phyloP scores from a whole-genome alignment of 2,329 filamentous ascomycete species.

The Penicillium sp. region DNA sequence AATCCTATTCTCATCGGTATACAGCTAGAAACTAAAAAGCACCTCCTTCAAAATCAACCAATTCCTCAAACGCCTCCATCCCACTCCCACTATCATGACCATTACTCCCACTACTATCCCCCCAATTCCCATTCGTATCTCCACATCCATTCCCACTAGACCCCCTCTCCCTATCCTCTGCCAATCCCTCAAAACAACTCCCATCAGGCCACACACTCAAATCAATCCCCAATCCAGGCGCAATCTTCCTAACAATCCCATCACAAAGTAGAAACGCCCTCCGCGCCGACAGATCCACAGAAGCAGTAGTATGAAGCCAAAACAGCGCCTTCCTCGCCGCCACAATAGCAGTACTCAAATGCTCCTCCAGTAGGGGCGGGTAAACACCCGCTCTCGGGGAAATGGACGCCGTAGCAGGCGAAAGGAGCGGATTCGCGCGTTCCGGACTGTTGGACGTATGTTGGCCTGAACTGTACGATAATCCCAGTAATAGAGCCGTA shows the following conservation, averaged over 20 bases:
- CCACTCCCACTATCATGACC: neutral
- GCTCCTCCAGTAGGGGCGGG: constrained; percentile 23
- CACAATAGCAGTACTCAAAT: constrained; percentile 25
- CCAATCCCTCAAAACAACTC: constrained; percentile 5
- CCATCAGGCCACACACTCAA: constrained; percentile 32
- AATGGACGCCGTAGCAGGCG: neutral
- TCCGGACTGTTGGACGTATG: neutral
- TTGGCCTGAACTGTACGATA: constrained; percentile 25
- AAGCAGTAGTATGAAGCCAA: constrained; percentile 40
- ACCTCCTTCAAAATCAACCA: constrained; percentile 20
- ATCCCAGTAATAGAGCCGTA: constrained; percentile 42
- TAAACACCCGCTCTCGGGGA: neutral
- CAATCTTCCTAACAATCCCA: constrained; percentile 34
- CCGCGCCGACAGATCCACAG: constrained; percentile 31
- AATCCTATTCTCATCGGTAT: neutral
- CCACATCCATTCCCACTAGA: neutral
- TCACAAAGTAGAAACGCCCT: constrained; percentile 40
- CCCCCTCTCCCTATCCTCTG: neutral
- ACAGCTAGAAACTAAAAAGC: neutral
- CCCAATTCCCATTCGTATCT: neutral
- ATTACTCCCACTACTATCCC: neutral
- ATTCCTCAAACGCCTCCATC: constrained; percentile 20
- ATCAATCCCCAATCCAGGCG: constrained; percentile 31
- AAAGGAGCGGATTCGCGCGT: too few species aligned
- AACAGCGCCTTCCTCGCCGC: constrained; percentile 38